phyloP scores from a whole-genome alignment of 129 eudicot species.

The Erigeron canadensis region DNA sequence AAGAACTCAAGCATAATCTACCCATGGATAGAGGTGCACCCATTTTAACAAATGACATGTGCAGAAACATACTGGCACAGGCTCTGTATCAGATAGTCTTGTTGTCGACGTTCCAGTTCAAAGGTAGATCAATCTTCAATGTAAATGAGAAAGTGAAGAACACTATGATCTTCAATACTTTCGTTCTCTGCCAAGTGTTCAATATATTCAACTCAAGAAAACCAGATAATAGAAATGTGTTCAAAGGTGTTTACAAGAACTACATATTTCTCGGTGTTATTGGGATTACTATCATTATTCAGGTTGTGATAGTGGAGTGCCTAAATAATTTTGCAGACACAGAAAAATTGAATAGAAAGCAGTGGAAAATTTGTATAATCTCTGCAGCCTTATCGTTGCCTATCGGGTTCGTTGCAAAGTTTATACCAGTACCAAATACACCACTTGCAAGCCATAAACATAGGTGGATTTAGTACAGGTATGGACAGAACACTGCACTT shows the following conservation, averaged over 20 bases:
- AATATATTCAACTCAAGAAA: slow-evolving; percentile 77
- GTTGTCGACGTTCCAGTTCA: slow-evolving; percentile 62
- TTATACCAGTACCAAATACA: slow-evolving; percentile 63
- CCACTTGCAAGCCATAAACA: slow-evolving; percentile 51
- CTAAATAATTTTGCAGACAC: slow-evolving; percentile 73
- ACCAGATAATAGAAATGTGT: slow-evolving; percentile 72
- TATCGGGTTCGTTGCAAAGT: slow-evolving; percentile 69
- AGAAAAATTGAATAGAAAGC: slow-evolving; percentile 56
- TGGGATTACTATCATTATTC: slow-evolving; percentile 59
- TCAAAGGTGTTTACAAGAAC: slow-evolving; percentile 62
- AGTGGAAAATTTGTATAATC: slow-evolving; percentile 67
- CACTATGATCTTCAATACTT: slow-evolving; percentile 74
- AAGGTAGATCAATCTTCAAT: slow-evolving; percentile 52
- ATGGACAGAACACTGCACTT: not conserved
- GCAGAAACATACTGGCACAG: slow-evolving; percentile 82
- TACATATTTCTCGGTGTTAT: slow-evolving; percentile 61
- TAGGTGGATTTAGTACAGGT: slow-evolving; percentile 15
- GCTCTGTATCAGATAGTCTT: slow-evolving; percentile 62
- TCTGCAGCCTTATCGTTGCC: slow-evolving; percentile 78
- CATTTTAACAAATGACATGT: slow-evolving; percentile 81
- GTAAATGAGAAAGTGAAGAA: slow-evolving; percentile 58
- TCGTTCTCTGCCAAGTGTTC: slow-evolving; percentile 88
- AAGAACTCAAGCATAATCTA: slow-evolving; percentile 70
- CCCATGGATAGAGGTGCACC: slow-evolving; percentile 79
- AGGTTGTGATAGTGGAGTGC: slow-evolving; percentile 79